Conservation (phyloP, 805 yeast genomes). For the Naumovozyma baii region DNA sequence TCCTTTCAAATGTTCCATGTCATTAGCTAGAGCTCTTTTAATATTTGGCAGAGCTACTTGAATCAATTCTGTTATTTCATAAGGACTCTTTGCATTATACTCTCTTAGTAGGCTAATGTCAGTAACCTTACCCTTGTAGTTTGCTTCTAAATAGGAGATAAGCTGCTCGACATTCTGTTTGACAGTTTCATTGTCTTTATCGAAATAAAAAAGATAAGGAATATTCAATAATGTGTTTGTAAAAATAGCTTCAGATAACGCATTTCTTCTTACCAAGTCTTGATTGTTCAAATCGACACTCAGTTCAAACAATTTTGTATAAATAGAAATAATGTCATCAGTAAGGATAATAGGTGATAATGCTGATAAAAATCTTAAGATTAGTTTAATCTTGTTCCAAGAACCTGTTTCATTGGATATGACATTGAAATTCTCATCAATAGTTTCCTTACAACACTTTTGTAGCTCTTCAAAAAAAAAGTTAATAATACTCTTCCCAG, state of each 20-base stretch:
- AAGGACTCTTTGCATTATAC: conserved; percentile 34
- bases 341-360: conserved; percentile 52
- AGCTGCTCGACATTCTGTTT: conserved; percentile 35
- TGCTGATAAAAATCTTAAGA: conserved; percentile 59
- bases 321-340: conserved; percentile 39
- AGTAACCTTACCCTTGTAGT: conserved; percentile 14
- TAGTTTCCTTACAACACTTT: conserved; percentile 36
- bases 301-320: conserved; percentile 43
- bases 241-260: conserved; percentile 59
- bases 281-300: conserved; percentile 48
- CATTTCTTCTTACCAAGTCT: conserved; percentile 34
- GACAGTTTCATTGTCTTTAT: conserved; percentile 21
- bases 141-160: conserved; percentile 35
- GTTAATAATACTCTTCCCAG: conserved; percentile 62
- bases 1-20: conserved; percentile 34
- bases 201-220: conserved; percentile 52
- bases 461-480: conserved; percentile 58
- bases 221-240: conserved; percentile 51
- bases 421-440: conserved; percentile 19
- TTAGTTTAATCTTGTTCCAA: conserved; percentile 63
- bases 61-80: conserved; percentile 40
- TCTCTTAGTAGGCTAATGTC: conserved; percentile 20
- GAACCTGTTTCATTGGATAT: conserved; percentile 39
- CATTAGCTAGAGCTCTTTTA: conserved; percentile 29
- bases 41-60: conserved; percentile 46